Conservation (phyloP, 495 filamentous ascomycete genomes). For the Trichoderma parareesei region DNA sequence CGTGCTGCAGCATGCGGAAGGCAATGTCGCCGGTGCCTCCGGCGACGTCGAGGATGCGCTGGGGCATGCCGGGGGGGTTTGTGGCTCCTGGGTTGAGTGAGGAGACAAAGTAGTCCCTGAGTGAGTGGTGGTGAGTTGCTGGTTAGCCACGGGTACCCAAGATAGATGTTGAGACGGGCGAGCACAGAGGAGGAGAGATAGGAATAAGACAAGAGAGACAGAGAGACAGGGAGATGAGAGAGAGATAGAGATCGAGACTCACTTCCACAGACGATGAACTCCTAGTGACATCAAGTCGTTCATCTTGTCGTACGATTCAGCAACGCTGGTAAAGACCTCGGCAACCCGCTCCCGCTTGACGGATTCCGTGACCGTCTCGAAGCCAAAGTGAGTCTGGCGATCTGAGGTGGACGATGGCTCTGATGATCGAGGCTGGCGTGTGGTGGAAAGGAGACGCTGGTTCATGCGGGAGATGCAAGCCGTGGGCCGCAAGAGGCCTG, state of each 20-base stretch:
- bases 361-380: conserved; percentile 73
- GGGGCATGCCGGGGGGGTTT: conserved; percentile 32
- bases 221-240: too few relatives aligned
- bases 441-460: neutral
- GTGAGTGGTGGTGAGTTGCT: neutral
- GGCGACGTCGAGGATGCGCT: conserved; percentile 88
- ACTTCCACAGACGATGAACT: conserved; percentile 94
- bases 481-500: neutral
- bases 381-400: conserved; percentile 84
- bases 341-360: conserved; percentile 66
- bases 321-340: conserved; percentile 91
- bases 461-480: neutral
- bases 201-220: too few relatives aligned
- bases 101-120: conserved; percentile 83
- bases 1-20: conserved; percentile 90
- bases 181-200: too few relatives aligned
- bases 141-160: too few relatives aligned
- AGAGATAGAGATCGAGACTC: conserved; percentile 15
- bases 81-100: conserved; percentile 80
- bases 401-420: conserved; percentile 50
- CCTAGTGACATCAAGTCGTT: conserved; percentile 98
- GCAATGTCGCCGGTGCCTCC: conserved; percentile 98
- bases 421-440: conserved; percentile 13
- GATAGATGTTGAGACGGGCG: too few relatives aligned
- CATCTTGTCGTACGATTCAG: conserved; percentile 87